A percentile compares a stretch with the other conserved stretches of the same genome.
These are phyloP conservation scores for Nidula microcarpa DNA, from an alignment of 768 basidiomycete species.

Conservation along the genomic window DNA sequence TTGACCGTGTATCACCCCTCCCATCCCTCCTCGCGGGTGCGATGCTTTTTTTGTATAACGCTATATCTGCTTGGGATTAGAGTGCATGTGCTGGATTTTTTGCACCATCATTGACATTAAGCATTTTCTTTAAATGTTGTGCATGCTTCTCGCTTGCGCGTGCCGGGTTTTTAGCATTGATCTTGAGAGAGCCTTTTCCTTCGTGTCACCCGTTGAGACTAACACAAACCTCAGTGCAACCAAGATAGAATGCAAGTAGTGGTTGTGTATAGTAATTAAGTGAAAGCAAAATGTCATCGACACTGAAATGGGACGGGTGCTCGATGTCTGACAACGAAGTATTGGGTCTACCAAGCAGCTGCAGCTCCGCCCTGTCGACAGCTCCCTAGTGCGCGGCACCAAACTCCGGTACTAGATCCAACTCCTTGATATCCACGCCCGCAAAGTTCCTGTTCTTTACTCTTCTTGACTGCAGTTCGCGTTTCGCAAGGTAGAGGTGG, in stretches of 20 bases:
- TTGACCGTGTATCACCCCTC: conserved; percentile 1
- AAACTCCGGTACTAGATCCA: conserved; percentile 53
- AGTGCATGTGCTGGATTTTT: too few species aligned
- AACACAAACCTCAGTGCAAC: not conserved
- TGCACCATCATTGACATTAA: too few species aligned
- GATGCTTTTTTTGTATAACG: not conserved
- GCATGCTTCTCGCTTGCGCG: too few species aligned
- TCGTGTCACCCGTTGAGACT: too few species aligned
- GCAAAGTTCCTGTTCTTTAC: conserved; percentile 70
- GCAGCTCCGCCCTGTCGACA: too few species aligned
- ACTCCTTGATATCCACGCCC: conserved; percentile 63
- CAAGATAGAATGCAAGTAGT: not conserved
- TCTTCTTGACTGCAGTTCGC: conserved; percentile 63
- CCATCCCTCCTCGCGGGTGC: not conserved
- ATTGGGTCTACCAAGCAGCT: too few species aligned
- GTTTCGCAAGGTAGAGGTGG: conserved; percentile 67
- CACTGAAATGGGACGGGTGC: too few species aligned
- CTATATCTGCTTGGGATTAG: not conserved
- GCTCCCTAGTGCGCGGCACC: not conserved
- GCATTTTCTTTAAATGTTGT: too few species aligned
- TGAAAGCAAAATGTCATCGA: not conserved
- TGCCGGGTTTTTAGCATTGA: too few species aligned
- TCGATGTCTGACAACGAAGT: too few species aligned
- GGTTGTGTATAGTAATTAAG: not conserved
- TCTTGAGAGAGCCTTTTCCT: too few species aligned